Percentiles rank a stretch among this genome's conserved stretches.
These are phyloP conservation scores for Chimonanthus salicifolius DNA, from an alignment of 164 flowering plant species.

Conservation along the genomic window DNA sequence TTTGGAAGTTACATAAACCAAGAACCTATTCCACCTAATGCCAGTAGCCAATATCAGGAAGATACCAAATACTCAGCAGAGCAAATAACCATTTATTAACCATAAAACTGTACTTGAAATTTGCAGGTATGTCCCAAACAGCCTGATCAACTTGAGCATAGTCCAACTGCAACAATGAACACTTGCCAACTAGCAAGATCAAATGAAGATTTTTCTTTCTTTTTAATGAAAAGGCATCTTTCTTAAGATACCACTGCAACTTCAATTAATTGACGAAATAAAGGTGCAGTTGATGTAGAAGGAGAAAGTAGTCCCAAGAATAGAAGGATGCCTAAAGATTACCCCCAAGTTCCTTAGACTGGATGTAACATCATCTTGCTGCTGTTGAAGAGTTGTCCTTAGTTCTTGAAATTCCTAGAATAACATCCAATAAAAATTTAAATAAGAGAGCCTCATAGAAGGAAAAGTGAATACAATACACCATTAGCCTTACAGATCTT, in stretches of 20 bases:
- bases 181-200: no score
- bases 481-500: slow-evolving; percentile 45
- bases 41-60: no score
- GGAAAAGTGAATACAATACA: not conserved
- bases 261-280: not conserved
- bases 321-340: slow-evolving; percentile 1
- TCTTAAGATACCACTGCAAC: not conserved
- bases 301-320: not conserved
- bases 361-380: slow-evolving; percentile 78
- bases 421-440: not conserved
- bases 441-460: no score
- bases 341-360: slow-evolving; percentile 48
- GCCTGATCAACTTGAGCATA: no score
- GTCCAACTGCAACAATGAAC: no score
- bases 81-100: no score
- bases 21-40: no score
- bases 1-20: no score
- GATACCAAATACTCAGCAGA: no score
- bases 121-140: no score
- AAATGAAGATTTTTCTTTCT: not conserved
- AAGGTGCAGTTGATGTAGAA: not conserved
- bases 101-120: no score
- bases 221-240: not conserved
- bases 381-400: slow-evolving; percentile 78
- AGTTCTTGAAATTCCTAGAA: slow-evolving; percentile 52